Evolutionary conservation across 129 eudicot species (phyloP).

Genomic region (Smallanthus sonchifolius): DNA sequence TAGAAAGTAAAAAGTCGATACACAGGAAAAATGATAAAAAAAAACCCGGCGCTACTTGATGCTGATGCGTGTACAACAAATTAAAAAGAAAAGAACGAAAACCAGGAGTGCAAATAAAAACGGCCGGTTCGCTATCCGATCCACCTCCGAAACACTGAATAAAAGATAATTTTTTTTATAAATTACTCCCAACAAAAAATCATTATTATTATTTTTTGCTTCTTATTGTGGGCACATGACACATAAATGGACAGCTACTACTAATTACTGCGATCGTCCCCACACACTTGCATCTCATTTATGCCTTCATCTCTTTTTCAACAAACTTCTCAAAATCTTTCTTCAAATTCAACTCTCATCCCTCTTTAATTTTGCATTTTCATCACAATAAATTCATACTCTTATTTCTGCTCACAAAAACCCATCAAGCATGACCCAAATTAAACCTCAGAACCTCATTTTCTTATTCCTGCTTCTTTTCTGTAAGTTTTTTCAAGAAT

Average conservation of each 20-base stretch:
- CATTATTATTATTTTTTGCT: not conserved
- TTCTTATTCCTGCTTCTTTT: slow-evolving; percentile 43
- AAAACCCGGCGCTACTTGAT: no score
- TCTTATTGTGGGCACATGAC: slow-evolving; percentile 28
- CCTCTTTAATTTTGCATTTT: not conserved
- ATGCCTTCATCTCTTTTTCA: slow-evolving; percentile 38
- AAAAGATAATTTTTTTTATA: no score
- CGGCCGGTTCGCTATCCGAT: no score
- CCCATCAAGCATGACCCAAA: slow-evolving; percentile 55
- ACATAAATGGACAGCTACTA: slow-evolving; percentile 61
- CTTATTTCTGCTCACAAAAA: not conserved
- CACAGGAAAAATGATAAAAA: no score
- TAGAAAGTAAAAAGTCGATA: no score
- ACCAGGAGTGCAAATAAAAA: no score
- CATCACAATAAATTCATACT: not conserved
- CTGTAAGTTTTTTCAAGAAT: slow-evolving; percentile 46
- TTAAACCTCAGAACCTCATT: slow-evolving; percentile 35
- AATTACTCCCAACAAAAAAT: no score
- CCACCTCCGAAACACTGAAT: no score
- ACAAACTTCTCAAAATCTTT: slow-evolving; percentile 14
- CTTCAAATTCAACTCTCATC: not conserved
- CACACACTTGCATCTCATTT: slow-evolving; percentile 71
- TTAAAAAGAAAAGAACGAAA: no score
- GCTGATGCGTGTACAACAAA: no score
- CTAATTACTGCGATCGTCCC: slow-evolving; percentile 52